Base-by-base conservation (phyloP, 2,329 filamentous ascomycete genomes). In the Cercospora sp. region DNA sequence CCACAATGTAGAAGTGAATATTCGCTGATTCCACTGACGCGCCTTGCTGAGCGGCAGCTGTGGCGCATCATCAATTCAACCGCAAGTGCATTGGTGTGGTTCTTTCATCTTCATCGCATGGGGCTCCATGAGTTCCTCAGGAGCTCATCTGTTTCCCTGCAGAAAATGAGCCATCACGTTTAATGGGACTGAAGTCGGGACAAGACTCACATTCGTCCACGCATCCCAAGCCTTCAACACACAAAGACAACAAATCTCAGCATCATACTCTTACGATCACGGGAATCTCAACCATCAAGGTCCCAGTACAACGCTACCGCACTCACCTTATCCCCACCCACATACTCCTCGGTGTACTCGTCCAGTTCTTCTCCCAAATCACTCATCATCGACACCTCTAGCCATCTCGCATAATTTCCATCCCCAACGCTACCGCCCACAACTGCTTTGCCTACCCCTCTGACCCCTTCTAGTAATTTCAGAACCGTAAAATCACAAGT, bases 371-470 rank as follows among this genome's bases (percentile, higher is more conserved):
- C 59, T 68, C 77, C 66, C 51, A 74, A 62, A 68, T 72, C 42
- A 75, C 76, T 67, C 82, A 81, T 83, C 77, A 85, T 82, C 5
- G 78, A 72, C 16, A 71, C 72, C 71, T 83, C 83, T 70, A 86
- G 77, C 77, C 81, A 81, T 66, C 70, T 74, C 67, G 83, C 83
- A 77, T 81, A 75, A 48, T 63, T 72, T 62, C 78, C 74, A 70
- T 77, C 72, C 28, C 83, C 77, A 42, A 81, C 74, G 77, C 81
- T 77, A 28, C 83, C 78, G 65, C 75, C 79, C 71, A 86, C 77
- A 48, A 72, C 78, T n/a, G 79, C 80, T 39, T 75, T 79, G 51
- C 77, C 75, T 4, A 86, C 83, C 0, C 80, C 83, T 63, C 83
- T 75, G 0, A 86, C 78, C 0, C 78, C 81, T 60, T 81, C 80